Base-by-base conservation (phyloP, 495 filamentous ascomycete genomes). In the Aspergillus mulundensis region DNA sequence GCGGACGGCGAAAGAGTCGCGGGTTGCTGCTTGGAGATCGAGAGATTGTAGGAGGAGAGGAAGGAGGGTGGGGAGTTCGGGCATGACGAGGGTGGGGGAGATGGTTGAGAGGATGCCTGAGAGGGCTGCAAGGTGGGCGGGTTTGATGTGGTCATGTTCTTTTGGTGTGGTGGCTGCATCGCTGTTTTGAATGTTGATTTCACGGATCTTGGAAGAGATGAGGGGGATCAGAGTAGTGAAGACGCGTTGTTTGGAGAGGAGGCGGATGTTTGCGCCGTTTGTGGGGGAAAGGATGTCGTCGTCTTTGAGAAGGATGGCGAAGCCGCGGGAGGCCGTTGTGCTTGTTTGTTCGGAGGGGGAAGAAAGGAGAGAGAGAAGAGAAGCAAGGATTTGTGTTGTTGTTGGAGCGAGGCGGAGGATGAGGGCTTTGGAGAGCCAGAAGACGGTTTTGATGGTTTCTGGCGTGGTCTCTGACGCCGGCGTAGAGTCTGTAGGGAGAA, bases 31-130 rank as follows among this genome's bases (percentile, higher is more conserved):
- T 49, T 75, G 68, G 34, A 89, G 78, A 54, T 89, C 85, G n/a
- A 90, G 75, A 45, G 74, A 81, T 63, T 89, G 87, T 3, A 90
- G 77, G 41, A 90, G 79, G n/a, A 88, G 77, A 0, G 87, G 84
- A 6, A 84, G 71, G 18, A 90, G 71, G 16, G 74, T 75, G 18
- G 74, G 74, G 10, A 90, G 73, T 59, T 84, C 78, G 1, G 82
- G 77, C 59, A 82, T 75, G 19, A 88, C 79, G 41, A 90, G 73
- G 16, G 69, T 58, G 20, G 83, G 81, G 10, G 86, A 77, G 25
- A 86, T 78, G 54, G 80, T 79, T 53, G 77, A 77, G 38, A 90
- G 77, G 36, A 90, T 78, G 2, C 84, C 83, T 0, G 83, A 82
- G 14, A 89, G 76, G 19, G 87, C 87, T 49, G 85, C 77, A 18